Base-by-base conservation (phyloP, 352 stramenopile species). In the Phytopythium sindhum region DNA sequence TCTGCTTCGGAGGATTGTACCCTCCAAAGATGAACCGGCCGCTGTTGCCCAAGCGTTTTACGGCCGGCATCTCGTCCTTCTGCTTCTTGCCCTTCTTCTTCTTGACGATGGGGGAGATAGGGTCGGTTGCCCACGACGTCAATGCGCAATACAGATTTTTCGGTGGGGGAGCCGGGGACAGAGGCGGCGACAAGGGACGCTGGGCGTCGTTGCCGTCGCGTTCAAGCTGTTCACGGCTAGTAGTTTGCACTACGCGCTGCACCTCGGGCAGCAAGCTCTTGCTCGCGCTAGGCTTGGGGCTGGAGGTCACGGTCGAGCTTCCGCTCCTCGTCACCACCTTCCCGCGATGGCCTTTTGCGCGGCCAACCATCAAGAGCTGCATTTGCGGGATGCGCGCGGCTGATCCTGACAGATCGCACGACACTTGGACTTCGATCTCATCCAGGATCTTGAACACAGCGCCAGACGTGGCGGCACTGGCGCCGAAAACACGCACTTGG, bases 351-450 rank as follows among this genome's bases (percentile, higher is more conserved):
- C 63, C 57, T 67, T 80, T 86, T 19, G 79, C 74, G 37, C 75
- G 77, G 6, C 83, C 81, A 12, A 92, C 76, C 11, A 95, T 71
- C 41, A 89, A 70, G 19, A 93, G 60, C 62, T 91, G 83, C 14
- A 95, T 71, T 57, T 86, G 77, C n/a, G 85, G 85, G 19, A 95
- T 72, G 24, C 87, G 83, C 60, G 84, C 83, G n/a, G 75, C 79
- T 15, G 82, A 89, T 31, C 77, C 69, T 2, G 83, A 73, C 31
- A 92, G 67, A 60, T 95, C 85, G 57, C 85, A 94, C 31, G 85
- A 90, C 2, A 95, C 74, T 60, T 93, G 84, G 23, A 95, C 78
- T 69, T 90, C 78, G 37, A 93, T 69, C 37, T 93, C 80, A 54
- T 93, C 82, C 53, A 93, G 62, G 23, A 89, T 89, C 37, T 71